Conservation (phyloP, 768 basidiomycete genomes). For the Coprinellus micaceus region DNA sequence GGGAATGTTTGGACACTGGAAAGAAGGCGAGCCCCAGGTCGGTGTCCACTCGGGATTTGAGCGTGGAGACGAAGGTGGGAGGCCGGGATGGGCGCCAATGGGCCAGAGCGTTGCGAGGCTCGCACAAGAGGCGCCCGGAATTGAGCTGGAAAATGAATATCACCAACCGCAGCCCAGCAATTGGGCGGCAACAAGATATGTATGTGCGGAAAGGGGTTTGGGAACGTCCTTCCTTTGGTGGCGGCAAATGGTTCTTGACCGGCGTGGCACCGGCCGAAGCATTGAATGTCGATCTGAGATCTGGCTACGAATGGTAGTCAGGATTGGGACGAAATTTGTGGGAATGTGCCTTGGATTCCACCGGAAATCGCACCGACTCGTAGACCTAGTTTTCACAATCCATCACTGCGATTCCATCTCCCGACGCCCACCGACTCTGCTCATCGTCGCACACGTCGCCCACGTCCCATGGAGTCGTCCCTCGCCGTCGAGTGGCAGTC, state of each 20-base stretch:
- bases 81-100: no score
- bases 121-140: background rate
- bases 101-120: no score
- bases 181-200: no score
- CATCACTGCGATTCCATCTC: slow-evolving; percentile 11
- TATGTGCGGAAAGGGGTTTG: background rate
- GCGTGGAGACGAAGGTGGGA: no score
- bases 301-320: background rate
- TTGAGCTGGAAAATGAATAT: background rate
- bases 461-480: background rate
- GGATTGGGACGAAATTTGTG: background rate
- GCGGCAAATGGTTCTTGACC: background rate
- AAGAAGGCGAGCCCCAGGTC: no score
- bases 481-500: slow-evolving; percentile 5
- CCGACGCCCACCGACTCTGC: background rate
- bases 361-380: background rate
- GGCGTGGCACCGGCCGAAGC: background rate
- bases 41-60: no score
- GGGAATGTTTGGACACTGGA: background rate
- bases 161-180: no score
- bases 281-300: background rate
- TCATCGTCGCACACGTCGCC: background rate
- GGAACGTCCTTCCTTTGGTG: no score
- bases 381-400: background rate
- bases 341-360: background rate